Evolutionary conservation across 495 filamentous ascomycete species (phyloP).

Genomic region (Stereocaulon alpinum): DNA sequence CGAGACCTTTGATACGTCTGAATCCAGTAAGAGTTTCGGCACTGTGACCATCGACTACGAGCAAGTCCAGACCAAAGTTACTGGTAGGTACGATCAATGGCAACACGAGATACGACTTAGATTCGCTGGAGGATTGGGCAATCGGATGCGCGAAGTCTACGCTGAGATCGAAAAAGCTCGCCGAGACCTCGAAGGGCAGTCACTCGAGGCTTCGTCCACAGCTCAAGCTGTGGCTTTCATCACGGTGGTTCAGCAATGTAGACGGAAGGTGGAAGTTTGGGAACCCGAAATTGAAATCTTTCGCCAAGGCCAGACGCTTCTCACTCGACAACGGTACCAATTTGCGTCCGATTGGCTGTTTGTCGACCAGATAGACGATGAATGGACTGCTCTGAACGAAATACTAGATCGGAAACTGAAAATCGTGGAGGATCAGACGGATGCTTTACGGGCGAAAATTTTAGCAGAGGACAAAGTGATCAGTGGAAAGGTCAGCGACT

Average conservation of each 20-base stretch:
- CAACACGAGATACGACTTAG: slow-evolving; percentile 91
- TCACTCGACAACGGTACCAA: slow-evolving; percentile 82
- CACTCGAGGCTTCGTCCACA: slow-evolving; percentile 83
- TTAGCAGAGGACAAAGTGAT: slow-evolving; percentile 87
- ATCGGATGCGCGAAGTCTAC: slow-evolving; percentile 78
- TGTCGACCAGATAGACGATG: slow-evolving; percentile 85
- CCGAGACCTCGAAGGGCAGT: slow-evolving; percentile 78
- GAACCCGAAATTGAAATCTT: slow-evolving; percentile 92
- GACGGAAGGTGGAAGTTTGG: slow-evolving; percentile 85
- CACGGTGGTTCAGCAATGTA: slow-evolving; percentile 91
- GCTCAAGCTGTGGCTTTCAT: slow-evolving; percentile 97
- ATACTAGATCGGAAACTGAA: slow-evolving; percentile 80
- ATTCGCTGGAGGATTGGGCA: slow-evolving; percentile 83
- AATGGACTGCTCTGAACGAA: slow-evolving; percentile 87
- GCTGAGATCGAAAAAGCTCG: slow-evolving; percentile 80
- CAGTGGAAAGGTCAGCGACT: slow-evolving; percentile 71
- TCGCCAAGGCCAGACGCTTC: slow-evolving; percentile 83
- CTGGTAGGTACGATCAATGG: slow-evolving; percentile 99
- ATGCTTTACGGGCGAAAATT: slow-evolving; percentile 93
- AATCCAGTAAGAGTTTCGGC: slow-evolving; percentile 81
- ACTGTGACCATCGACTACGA: slow-evolving; percentile 93
- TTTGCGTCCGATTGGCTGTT: slow-evolving; percentile 89
- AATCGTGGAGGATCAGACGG: slow-evolving; percentile 89
- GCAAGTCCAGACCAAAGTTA: slow-evolving; percentile 95
- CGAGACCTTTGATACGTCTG: slow-evolving; percentile 90